A percentile compares a stretch with the other conserved stretches of the same genome.
Evolutionary conservation across 192 early-diverging fungal species (phyloP).

Genomic region (Dimargaris xerosporica): DNA sequence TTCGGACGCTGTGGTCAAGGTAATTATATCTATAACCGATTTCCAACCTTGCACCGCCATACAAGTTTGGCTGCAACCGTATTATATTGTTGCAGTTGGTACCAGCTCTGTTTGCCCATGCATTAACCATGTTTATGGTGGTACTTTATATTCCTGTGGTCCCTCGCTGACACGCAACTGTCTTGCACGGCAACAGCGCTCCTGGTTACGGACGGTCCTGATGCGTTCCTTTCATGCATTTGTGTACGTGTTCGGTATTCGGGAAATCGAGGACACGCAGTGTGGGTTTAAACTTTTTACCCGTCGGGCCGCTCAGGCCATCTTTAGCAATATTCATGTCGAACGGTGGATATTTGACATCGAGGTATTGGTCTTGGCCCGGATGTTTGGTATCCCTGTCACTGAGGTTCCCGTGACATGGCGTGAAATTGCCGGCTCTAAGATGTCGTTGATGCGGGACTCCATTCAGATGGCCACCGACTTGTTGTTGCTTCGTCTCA

Average conservation of each 20-base stretch:
- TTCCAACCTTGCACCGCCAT: neutral
- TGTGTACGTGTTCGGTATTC: constrained; percentile 74
- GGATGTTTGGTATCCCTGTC: constrained; percentile 53
- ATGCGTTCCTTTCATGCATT: constrained; percentile 90
- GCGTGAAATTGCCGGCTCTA: constrained; percentile 94
- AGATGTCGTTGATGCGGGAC: constrained; percentile 75
- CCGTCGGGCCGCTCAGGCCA: constrained; percentile 48
- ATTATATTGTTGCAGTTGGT: too few species aligned
- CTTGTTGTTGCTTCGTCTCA: constrained; percentile 70
- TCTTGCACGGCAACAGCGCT: constrained; percentile 42
- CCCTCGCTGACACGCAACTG: neutral
- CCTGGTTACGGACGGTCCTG: constrained; percentile 80
- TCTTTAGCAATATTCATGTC: constrained; percentile 86
- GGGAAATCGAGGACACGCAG: constrained; percentile 84
- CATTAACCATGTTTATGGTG: neutral
- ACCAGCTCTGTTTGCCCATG: too few species aligned
- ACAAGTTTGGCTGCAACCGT: too few species aligned
- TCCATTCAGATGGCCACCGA: constrained; percentile 83
- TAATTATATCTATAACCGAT: constrained; percentile 14
- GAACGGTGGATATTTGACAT: constrained; percentile 98
- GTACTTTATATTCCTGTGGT: neutral
- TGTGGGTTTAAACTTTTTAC: constrained; percentile 96
- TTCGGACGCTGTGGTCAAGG: constrained; percentile 75
- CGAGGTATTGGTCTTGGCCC: constrained; percentile 76
- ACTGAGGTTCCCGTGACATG: constrained; percentile 84